Evolutionary conservation across 495 filamentous ascomycete genomes (phyloP).

Genomic region (Annulohypoxylon bovei): DNA sequence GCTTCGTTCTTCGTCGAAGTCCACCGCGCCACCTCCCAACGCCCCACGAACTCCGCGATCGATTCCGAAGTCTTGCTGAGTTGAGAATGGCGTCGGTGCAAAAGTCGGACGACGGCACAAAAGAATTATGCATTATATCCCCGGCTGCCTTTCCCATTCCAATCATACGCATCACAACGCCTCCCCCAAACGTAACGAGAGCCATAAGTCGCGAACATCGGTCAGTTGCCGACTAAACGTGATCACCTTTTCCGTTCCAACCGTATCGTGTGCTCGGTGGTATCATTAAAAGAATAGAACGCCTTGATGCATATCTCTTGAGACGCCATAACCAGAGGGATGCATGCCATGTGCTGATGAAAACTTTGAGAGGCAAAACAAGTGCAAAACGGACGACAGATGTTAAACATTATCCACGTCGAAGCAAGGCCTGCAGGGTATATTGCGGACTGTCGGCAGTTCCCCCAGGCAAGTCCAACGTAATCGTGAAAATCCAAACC

Average conservation of each 20-base stretch:
- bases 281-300: slow-evolving; percentile 40
- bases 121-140: slow-evolving; percentile 36
- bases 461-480: neutral
- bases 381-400: slow-evolving; percentile 1
- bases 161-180: neutral
- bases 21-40: neutral
- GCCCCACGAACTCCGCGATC: neutral
- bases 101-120: slow-evolving; percentile 9
- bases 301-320: slow-evolving; percentile 38
- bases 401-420: neutral
- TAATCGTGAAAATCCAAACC: neutral
- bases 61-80: slow-evolving; percentile 9
- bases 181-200: neutral
- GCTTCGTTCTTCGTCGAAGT: slow-evolving; percentile 15
- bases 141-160: slow-evolving; percentile 7
- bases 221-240: slow-evolving; percentile 2
- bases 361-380: slow-evolving; percentile 15
- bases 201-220: slow-evolving; percentile 3
- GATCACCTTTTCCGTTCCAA: slow-evolving; percentile 23
- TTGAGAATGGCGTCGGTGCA: slow-evolving; percentile 8
- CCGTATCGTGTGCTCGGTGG: slow-evolving; percentile 42
- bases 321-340: slow-evolving; percentile 31
- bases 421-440: neutral
- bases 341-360: slow-evolving; percentile 28
- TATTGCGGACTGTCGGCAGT: neutral